Conservation (phyloP, 768 basidiomycete genomes). For the Podaxis rugospora region DNA sequence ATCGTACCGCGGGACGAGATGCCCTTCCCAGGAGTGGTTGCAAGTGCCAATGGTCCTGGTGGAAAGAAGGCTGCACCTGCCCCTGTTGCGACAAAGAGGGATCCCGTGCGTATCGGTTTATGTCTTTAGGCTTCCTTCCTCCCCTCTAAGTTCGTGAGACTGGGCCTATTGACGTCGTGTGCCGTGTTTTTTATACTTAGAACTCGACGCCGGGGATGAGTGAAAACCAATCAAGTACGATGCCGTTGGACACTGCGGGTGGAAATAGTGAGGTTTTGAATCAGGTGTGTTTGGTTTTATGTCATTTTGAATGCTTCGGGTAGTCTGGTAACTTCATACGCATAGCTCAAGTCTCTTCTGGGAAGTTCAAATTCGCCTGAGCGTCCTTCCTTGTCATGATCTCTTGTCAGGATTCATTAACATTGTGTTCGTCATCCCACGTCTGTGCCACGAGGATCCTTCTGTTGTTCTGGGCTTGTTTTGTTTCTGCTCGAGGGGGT, state of each 20-base stretch:
- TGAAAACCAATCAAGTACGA: not conserved
- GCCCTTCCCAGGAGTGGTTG: constrained; percentile 24
- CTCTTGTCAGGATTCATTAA: not conserved
- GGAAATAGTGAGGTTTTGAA: constrained; percentile 4
- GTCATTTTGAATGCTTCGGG: not conserved
- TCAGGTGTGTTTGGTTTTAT: constrained; percentile 5
- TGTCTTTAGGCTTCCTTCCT: not conserved
- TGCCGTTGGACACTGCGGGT: not conserved
- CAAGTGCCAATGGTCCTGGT: constrained; percentile 6
- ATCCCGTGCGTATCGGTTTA: not conserved
- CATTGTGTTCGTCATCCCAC: not conserved
- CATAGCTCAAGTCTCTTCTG: constrained; percentile 3
- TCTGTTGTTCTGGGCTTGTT: not conserved
- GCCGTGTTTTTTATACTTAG: not conserved
- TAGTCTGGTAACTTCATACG: not conserved
- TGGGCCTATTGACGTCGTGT: not conserved
- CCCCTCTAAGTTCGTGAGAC: not conserved
- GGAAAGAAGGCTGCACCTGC: constrained; percentile 10
- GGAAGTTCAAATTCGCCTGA: constrained; percentile 7
- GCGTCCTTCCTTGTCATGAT: constrained; percentile 2
- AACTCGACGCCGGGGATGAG: not conserved
- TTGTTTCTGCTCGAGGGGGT: not conserved
- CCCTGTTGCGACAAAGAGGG: constrained; percentile 6
- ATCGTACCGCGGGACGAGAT: constrained; percentile 86
- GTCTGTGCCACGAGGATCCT: not conserved